Base-by-base conservation (phyloP, 2,329 filamentous ascomycete genomes). In the Trichoderma sp. region DNA sequence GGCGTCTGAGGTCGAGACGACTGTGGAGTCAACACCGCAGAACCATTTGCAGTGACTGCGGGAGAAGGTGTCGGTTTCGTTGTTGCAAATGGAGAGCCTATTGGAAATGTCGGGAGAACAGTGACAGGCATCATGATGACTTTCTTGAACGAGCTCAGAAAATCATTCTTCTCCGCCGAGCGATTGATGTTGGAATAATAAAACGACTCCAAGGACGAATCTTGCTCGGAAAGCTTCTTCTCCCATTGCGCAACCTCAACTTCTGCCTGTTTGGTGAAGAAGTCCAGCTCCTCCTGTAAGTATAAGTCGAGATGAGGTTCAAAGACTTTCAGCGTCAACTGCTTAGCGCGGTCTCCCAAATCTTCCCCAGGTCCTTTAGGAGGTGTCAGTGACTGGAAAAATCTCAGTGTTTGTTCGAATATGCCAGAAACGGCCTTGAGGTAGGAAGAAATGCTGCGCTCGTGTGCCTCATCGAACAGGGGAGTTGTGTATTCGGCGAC, bases 71-170 rank as follows among this genome's bases (percentile, higher is more conserved):
- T 69, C 0, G 82, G 76, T 66, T 82, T 85, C 59, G 75, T 77
- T 43, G 79, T 80, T 70, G 81, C 85, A 75, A 89, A 92, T 66
- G 85, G 85, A n/a, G 83, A 87, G 10, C 83, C 83, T 60, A 87
- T 81, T 6, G 87, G 80, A 70, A 93, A 87, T 58, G 87, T 90
- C 1, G 93, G 92, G 4, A 98, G 83, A 10, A 94, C 95, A 64
- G 93, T 97, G 59, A 99, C 95, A 2, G 96, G 96, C 90, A 97
- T 96, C 94, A 99, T 97, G 72, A 99, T 92, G 10, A 99, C 96
- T 79, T 98, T 98, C 77, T 94, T 97, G 84, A 99, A 99, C 0
- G 94, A 97, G 56, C 90, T 96, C 70, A 99, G 78, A 75, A 99
- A 99, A 77, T 99, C 96, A 73, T 94, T 93, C 81, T 99, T 99